Base-by-base conservation (phyloP, 192 early-diverging fungal species). In the Fimicolochytrium jonesii region DNA sequence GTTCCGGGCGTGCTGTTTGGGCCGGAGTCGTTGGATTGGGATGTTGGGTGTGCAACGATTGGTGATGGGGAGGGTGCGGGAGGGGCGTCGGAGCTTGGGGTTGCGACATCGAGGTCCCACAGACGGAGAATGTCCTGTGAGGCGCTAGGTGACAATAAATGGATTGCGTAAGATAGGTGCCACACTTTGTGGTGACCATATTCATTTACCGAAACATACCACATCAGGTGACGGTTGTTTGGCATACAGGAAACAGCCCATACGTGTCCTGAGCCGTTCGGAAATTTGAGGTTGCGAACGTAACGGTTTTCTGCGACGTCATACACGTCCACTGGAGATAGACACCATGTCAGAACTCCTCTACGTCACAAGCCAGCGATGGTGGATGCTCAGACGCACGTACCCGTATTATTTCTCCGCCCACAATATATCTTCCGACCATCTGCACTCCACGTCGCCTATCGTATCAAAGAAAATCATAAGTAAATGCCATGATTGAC, bases 241-340 rank as follows among this genome's bases (percentile, higher is more conserved):
- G 87, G 85, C 79, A 94, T 74, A 34, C 75, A 75, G 11, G 74
- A 62, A 34, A 98, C 87, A 69, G 73, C 79, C 3, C 86, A 88
- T 0, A 98, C 93, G 0, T 89, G 86, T 0, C 96, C 96, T 6
- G 93, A 95, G 59, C 90, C 89, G 20, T 78, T 73, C 20, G 96
- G 94, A 74, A 98, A 81, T 23, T 82, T 82, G 49, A 96, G 74
- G 0, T 87, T 79, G 36, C 88, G 86, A 18, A 92, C 70, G 1
- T 85, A 70, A 36, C 79, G 77, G 10, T 86, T 75, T 25, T 78
- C 79, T 0, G 61, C 72, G 63, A 89, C 74, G 66, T 95, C 92
- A 68, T 83, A 94, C 68, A 96, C 96, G 69, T 98, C 94, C 7
- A 98, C 87, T 83, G 44, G n/a, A n/a, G n/a, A n/a, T n/a, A n/a